These are phyloP conservation scores for Ramicandelaber brevisporus DNA, from an alignment of 192 early-diverging fungal species.

Conservation along the genomic window DNA sequence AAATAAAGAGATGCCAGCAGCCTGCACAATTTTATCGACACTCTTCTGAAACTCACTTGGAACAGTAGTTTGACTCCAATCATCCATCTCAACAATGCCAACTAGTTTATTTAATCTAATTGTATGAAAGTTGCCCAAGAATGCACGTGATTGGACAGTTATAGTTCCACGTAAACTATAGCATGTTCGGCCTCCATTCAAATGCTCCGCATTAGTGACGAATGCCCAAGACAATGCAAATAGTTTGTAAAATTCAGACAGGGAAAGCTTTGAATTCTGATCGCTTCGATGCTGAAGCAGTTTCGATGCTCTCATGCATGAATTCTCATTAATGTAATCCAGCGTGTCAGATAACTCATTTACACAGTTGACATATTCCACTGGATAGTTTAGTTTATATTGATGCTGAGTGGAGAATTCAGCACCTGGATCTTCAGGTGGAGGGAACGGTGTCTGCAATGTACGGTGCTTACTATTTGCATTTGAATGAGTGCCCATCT, in stretches of 20 bases:
- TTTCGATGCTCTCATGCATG: too few relatives aligned
- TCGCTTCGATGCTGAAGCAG: constrained; percentile 67
- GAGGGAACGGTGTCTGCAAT: too few relatives aligned
- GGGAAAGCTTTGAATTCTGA: constrained; percentile 67
- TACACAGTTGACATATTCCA: too few relatives aligned
- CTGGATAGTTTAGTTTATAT: too few relatives aligned
- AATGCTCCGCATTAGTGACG: constrained; percentile 41
- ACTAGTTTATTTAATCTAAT: constrained; percentile 71
- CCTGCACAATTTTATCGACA: constrained; percentile 37
- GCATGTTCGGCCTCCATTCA: constrained; percentile 67
- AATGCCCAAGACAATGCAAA: constrained; percentile 63
- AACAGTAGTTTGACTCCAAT: constrained; percentile 85
- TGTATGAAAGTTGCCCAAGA: constrained; percentile 79
- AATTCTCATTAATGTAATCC: too few relatives aligned
- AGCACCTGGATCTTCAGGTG: too few relatives aligned
- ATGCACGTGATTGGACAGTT: constrained; percentile 77
- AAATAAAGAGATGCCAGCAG: constrained; percentile 2
- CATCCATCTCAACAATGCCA: constrained; percentile 81
- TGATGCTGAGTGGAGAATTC: too few relatives aligned
- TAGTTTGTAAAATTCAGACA: constrained; percentile 66
- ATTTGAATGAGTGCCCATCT: too few relatives aligned
- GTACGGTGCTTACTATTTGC: too few relatives aligned
- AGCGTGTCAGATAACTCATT: too few relatives aligned
- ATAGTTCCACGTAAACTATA: constrained; percentile 75
- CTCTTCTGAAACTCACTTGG: constrained; percentile 81